A percentile compares a stretch with the other conserved stretches of the same genome.
Conservation (phyloP, 176 grass and related monocot genomes). For the Rhynchospora tenuis region DNA sequence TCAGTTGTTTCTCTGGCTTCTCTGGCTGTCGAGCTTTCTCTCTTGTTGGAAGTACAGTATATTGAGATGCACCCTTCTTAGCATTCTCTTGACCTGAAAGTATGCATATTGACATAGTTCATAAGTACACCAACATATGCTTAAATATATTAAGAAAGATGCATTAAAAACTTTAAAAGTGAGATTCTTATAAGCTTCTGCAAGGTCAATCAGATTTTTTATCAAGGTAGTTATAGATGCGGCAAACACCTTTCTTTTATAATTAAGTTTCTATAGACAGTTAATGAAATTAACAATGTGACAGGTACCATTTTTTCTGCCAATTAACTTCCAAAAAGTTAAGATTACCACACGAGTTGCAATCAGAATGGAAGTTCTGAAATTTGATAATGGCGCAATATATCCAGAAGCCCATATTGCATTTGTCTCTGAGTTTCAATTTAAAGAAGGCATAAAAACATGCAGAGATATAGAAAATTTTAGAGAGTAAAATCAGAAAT, state of each 20-base stretch:
- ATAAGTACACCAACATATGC: background rate
- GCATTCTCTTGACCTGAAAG: slow-evolving; percentile 49
- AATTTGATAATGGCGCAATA: background rate
- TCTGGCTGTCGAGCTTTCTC: slow-evolving; percentile 46
- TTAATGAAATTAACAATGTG: background rate
- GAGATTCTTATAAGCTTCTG: background rate
- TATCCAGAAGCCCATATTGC: background rate
- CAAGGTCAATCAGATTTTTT: background rate
- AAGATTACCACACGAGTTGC: background rate
- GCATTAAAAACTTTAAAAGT: background rate
- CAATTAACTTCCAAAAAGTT: background rate
- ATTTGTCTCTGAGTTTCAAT: slow-evolving; percentile 6
- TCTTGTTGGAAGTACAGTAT: slow-evolving; percentile 61
- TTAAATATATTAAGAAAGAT: background rate
- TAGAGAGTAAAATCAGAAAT: background rate
- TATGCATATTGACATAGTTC: slow-evolving; percentile 12
- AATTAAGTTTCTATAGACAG: background rate
- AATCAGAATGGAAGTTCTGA: background rate
- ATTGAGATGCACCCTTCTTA: slow-evolving; percentile 43
- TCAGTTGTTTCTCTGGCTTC: slow-evolving; percentile 31
- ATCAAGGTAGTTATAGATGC: background rate
- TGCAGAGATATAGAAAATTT: background rate
- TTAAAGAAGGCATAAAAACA: background rate
- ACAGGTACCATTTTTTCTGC: background rate
- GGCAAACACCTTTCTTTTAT: no score